Evolutionary conservation across 108 stramenopile genomes (phyloP).

Genomic region (Nitzschia sp.): DNA sequence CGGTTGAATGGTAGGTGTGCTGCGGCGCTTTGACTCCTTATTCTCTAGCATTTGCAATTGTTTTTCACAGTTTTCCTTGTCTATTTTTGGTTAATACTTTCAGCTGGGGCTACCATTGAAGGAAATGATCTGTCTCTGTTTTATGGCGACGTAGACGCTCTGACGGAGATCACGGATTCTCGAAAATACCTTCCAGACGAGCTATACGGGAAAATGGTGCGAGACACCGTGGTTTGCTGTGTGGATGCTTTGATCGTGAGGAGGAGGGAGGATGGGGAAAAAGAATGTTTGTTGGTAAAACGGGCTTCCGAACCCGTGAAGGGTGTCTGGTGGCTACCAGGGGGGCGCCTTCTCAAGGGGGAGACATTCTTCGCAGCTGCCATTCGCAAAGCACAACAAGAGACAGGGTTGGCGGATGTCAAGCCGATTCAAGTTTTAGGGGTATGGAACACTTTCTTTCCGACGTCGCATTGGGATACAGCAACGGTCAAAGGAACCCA

Average conservation of each 20-base stretch:
- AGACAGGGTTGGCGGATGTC: slow-evolving; percentile 56
- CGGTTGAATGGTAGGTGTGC: slow-evolving; percentile 19
- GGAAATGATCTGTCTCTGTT: slow-evolving; percentile 63
- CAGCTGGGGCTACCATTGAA: slow-evolving; percentile 58
- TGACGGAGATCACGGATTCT: slow-evolving; percentile 50
- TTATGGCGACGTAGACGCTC: slow-evolving; percentile 48
- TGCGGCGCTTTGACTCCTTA: no score
- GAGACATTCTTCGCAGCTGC: slow-evolving; percentile 79
- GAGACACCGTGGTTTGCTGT: slow-evolving; percentile 58
- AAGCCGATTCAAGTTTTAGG: slow-evolving; percentile 64
- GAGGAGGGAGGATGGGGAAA: slow-evolving; percentile 19
- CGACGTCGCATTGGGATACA: slow-evolving; percentile 58
- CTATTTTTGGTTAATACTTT: background rate
- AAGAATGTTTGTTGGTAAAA: slow-evolving; percentile 61
- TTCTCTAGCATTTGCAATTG: background rate
- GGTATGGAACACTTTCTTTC: slow-evolving; percentile 67
- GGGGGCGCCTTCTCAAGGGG: slow-evolving; percentile 70
- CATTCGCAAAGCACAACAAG: slow-evolving; percentile 58
- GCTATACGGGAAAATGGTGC: slow-evolving; percentile 59
- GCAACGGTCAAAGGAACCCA: slow-evolving; percentile 61
- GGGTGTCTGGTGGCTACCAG: slow-evolving; percentile 81
- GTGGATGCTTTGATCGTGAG: slow-evolving; percentile 66
- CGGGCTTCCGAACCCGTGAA: slow-evolving; percentile 65
- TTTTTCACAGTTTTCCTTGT: background rate
- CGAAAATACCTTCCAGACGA: slow-evolving; percentile 57